Percentiles rank a stretch among this genome's conserved stretches.
Evolutionary conservation across 768 basidiomycete genomes (phyloP).

Genomic region (Leucosporidium yakuticum): DNA sequence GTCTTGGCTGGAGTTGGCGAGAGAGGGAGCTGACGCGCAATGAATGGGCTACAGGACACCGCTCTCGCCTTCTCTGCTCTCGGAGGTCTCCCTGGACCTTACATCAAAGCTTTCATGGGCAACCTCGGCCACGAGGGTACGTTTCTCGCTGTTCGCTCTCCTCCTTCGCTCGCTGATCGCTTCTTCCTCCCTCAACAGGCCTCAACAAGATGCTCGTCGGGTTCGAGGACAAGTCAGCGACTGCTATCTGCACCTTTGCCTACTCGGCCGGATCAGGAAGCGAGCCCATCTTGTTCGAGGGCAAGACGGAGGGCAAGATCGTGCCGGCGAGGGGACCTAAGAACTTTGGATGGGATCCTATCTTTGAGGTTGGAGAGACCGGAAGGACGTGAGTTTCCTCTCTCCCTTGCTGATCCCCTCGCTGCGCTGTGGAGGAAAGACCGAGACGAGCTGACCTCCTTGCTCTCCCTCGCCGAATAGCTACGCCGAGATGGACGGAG

Average conservation of each 20-base stretch:
- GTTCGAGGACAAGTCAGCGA: conserved; percentile 71
- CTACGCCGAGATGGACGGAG: conserved; percentile 63
- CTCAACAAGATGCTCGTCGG: conserved; percentile 72
- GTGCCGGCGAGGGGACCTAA: conserved; percentile 73
- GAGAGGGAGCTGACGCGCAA: conserved; percentile 35
- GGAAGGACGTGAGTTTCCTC: conserved; percentile 62
- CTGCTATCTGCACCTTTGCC: conserved; percentile 92
- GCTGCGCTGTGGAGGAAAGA: too few relatives aligned
- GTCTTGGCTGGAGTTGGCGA: neutral
- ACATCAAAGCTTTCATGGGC: conserved; percentile 88
- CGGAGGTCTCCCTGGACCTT: conserved; percentile 87
- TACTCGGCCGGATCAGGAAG: conserved; percentile 76
- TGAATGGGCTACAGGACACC: conserved; percentile 60
- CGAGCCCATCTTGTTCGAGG: conserved; percentile 78
- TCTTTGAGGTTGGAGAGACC: conserved; percentile 66
- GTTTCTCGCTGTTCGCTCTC: neutral
- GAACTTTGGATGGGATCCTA: conserved; percentile 84
- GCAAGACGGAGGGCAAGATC: conserved; percentile 79
- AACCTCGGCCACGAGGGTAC: conserved; percentile 78
- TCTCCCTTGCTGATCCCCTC: neutral
- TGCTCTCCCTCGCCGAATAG: conserved; percentile 43
- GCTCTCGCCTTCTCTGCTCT: conserved; percentile 85
- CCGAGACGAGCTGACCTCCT: too few relatives aligned
- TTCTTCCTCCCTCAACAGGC: conserved; percentile 46
- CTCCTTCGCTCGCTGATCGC: neutral